Evolutionary conservation across 139 green algal genomes (phyloP).

Genomic region (Haematococcus lacustris): DNA sequence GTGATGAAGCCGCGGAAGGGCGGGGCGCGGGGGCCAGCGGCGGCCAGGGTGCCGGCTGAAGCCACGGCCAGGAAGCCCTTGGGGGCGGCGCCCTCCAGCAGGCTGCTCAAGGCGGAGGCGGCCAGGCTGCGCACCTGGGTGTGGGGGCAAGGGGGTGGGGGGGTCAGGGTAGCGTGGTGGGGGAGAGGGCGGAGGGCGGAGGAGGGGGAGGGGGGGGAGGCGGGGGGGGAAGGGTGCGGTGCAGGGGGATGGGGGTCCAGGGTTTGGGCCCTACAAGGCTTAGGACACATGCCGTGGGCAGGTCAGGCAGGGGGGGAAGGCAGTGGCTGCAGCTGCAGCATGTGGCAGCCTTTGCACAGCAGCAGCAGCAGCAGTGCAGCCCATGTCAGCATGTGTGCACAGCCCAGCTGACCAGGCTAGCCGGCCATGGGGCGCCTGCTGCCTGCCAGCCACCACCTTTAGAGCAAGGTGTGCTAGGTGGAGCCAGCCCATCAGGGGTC

Average conservation of each 20-base stretch:
- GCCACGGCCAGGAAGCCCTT: conserved; percentile 53
- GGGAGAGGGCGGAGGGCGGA: neutral
- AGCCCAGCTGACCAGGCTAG: neutral
- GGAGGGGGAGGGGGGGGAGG: neutral
- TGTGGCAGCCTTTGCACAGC: no score
- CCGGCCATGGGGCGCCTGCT: neutral
- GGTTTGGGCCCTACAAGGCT: neutral
- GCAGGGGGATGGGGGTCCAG: neutral
- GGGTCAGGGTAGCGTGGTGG: neutral
- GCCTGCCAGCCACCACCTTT: neutral
- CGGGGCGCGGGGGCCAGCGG: neutral
- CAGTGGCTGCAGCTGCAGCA: no score
- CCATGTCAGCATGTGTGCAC: neutral
- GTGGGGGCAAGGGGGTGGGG: neutral
- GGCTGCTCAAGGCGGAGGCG: conserved; percentile 31
- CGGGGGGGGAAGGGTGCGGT: neutral
- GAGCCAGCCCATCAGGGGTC: neutral
- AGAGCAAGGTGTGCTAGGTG: no score
- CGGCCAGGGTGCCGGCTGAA: conserved; percentile 16
- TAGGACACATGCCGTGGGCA: neutral
- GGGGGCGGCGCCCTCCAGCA: conserved; percentile 58
- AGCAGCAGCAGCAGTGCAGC: no score
- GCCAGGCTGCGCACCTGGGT: conserved; percentile 41
- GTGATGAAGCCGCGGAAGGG: conserved; percentile 52
- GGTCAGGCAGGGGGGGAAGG: neutral